phyloP scores from a whole-genome alignment of 768 basidiomycete genomes.

The Trametes coccinea region DNA sequence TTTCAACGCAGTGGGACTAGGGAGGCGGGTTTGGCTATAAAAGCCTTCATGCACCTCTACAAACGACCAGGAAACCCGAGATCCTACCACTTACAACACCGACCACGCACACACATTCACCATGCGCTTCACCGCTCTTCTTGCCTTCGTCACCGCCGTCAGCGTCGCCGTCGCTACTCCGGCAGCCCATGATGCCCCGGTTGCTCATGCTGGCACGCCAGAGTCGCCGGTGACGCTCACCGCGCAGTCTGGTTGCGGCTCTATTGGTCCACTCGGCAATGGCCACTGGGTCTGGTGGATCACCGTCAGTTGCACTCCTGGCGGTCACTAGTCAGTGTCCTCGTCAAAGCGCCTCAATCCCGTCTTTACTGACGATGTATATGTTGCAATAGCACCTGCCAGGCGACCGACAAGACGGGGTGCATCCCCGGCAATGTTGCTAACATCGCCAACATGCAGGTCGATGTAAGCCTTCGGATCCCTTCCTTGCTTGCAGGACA shows the following conservation, averaged over 20 bases:
- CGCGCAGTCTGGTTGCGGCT: slow-evolving; percentile 5
- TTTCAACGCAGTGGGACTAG: too few species aligned
- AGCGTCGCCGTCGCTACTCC: background rate
- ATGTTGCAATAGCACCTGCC: background rate
- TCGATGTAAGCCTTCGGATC: background rate
- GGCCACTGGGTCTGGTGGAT: slow-evolving; percentile 10
- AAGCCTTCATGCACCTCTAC: too few species aligned
- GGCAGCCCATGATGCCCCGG: too few species aligned
- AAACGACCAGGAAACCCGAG: too few species aligned
- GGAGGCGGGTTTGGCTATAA: too few species aligned
- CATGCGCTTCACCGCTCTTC: background rate
- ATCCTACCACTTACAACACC: too few species aligned
- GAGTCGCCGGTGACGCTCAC: background rate
- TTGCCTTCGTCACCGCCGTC: background rate
- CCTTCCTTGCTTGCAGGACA: too few species aligned
- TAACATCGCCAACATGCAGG: slow-evolving; percentile 8
- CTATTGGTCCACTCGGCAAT: background rate
- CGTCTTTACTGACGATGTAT: too few species aligned
- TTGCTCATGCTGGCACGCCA: too few species aligned
- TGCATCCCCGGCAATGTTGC: slow-evolving; percentile 3
- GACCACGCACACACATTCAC: background rate
- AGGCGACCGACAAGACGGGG: slow-evolving; percentile 5
- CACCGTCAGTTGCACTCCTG: background rate
- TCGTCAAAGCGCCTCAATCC: too few species aligned
- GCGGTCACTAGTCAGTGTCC: background rate